phyloP scores from a whole-genome alignment of 2,329 filamentous ascomycete genomes.

The Claviceps fusiformis region DNA sequence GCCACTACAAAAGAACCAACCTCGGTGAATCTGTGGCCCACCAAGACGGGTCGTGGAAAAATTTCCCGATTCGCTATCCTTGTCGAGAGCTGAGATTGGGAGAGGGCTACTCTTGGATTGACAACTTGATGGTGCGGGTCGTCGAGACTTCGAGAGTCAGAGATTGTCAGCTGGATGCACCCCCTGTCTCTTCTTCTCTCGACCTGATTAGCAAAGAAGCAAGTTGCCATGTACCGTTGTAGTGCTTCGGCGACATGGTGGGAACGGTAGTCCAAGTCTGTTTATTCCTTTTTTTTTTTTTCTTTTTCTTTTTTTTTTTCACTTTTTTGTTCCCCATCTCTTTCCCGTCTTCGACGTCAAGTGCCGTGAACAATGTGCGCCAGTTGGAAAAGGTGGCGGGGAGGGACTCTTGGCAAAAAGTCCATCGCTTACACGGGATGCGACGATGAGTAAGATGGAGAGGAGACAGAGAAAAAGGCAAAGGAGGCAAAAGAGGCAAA shows the following conservation, averaged over 20 bases:
- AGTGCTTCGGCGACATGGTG: background rate
- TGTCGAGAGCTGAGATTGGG: background rate
- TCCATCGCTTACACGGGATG: background rate
- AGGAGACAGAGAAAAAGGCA: no score
- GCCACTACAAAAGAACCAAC: background rate
- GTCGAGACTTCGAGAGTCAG: no score
- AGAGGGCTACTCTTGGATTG: background rate
- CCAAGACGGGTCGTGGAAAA: background rate
- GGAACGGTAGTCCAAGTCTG: background rate
- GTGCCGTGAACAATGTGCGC: background rate
- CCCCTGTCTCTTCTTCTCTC: background rate
- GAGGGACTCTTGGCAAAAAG: background rate
- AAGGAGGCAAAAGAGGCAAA: no score
- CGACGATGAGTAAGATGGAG: background rate
- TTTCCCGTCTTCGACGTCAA: background rate
- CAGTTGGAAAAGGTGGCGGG: background rate
- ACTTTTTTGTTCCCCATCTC: no score
- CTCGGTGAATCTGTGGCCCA: no score
- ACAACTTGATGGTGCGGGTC: no score
- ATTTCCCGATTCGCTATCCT: background rate
- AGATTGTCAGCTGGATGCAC: background rate
- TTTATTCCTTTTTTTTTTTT: background rate
- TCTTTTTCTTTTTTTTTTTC: no score
- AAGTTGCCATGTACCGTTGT: background rate
- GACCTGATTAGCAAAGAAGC: background rate